phyloP scores from a whole-genome alignment of 2,329 filamentous ascomycete species.

The Exserohilum rostratum region DNA sequence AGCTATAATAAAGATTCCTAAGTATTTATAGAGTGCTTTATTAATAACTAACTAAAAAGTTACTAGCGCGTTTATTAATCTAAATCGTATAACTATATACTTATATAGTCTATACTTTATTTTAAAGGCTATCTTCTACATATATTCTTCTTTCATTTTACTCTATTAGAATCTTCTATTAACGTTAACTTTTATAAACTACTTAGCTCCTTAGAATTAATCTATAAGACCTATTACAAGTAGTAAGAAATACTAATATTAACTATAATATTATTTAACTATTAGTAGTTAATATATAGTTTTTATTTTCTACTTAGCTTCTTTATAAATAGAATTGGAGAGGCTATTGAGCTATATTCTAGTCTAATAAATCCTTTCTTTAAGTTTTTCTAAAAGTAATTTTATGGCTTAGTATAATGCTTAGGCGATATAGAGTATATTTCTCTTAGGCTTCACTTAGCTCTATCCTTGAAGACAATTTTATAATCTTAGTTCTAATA shows the following conservation, averaged over 20 bases:
- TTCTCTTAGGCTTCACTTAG: background rate
- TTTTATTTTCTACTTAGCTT: too few relatives aligned
- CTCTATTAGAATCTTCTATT: background rate
- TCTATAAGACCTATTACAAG: too few relatives aligned
- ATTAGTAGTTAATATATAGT: background rate
- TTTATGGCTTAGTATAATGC: background rate
- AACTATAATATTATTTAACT: background rate
- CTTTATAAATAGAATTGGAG: background rate
- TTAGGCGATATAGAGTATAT: background rate
- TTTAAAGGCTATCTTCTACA: background rate
- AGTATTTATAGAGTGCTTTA: background rate
- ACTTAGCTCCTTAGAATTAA: background rate
- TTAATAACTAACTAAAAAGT: constrained; percentile 5
- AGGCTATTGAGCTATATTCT: background rate
- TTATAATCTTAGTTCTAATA: background rate
- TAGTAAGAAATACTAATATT: background rate
- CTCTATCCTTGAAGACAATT: background rate
- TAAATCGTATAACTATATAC: background rate
- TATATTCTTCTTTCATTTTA: background rate
- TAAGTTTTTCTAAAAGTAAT: background rate
- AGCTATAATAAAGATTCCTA: background rate
- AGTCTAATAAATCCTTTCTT: background rate
- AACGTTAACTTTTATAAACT: background rate
- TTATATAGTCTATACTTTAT: background rate
- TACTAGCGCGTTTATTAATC: background rate